Base-by-base conservation (phyloP, 257 asterid species). In the Nicotiana undulata region DNA sequence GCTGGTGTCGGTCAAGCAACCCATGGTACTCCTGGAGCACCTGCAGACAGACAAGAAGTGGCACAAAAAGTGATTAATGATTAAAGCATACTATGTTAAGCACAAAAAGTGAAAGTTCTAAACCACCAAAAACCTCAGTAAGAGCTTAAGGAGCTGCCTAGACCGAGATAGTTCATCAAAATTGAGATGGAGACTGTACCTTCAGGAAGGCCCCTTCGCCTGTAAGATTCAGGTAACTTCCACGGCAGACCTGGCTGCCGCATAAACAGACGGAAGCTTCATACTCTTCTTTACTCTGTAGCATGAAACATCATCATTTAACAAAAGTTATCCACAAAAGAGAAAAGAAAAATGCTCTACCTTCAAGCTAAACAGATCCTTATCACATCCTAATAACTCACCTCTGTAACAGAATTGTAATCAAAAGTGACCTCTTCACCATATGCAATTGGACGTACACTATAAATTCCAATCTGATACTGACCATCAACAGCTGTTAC, bases 401-500 rank as follows among this genome's bases (percentile, higher is more conserved):
- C 99, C 99, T 96, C 99, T 12, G 99, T 96, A 76, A 96, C 97
- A 82, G 99, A 92, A 87, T 96, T 96, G 85, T 96, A 96, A 86
- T 96, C 99, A 81, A 94, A 96, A 53, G 99, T 94, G 84, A 96
- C 83, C 91, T 96, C 99, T 88, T 96, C 99, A 66, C 99, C 99
- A 63, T 87, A 93, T 83, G 92, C 93, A 85, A 96, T 96, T 75
- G 98, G 97, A 60, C 98, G 95, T 24, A 94, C 94, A 78, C 93
- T 84, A 86, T 96, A 94, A 56, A 96, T 96, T 63, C 99, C 99
- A 81, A 96, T 96, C 92, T 92, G 97, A 90, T 96, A 96, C 83
- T 94, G 98, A n/a, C 98, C 98, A 90, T 90, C 96, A 81, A 96
- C 99, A 85, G 99, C 98, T 81, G 99, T 94, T 79, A 96, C 99